Evolutionary conservation across 1,284 basidiomycete species (phyloP), one percentile per base, ranked within the genome.

Genomic region (Waitea zeae): DNA sequence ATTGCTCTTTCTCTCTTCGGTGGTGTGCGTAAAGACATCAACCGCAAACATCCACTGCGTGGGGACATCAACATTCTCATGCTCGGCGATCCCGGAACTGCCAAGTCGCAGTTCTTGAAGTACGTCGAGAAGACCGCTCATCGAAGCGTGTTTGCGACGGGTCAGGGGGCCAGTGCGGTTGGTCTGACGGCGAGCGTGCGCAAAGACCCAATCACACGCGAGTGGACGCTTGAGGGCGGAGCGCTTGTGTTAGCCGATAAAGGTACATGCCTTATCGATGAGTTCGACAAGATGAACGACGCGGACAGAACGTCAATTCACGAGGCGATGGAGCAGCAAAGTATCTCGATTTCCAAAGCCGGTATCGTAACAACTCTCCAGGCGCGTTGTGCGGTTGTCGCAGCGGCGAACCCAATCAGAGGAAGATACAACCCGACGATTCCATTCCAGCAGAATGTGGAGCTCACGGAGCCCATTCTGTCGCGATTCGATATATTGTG

Each of bases 261-360:
- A 61, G 93, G 93, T n/a, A 87, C 84, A 24, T 98, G 95, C 49
- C 63, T 98, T 20, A 99, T 99, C 46, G 93, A 99, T 58, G 95
- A 98, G 58, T 99, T 99, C 54, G 93, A 99, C 66, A 99, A 99
- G 67, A 99, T 99, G 93, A 98, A 98, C 59, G 93, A 98, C 48
- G 74, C 87, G 20, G 88, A 92, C 56, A 68, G 90, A 43, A 97
- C 93, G 9, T 97, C 90, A 5, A 98, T 98, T 48, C 95, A 98
- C 62, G 93, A 99, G 56, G 95, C 95, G 2, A 99, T 99, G 93
- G 93, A 99, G 54, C 93, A 99, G 57, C 93, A 99, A 52, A 83
- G 84, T n/a, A 99, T 99, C 46, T 97, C 93, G 1, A 97, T 99
- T 45, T 92, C 90, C 28, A 99, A 99, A 52, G 95, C 93, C 2